Evolutionary conservation across 2,329 filamentous ascomycete species (phyloP).

Genomic region (Gliomastix tumulicola): DNA sequence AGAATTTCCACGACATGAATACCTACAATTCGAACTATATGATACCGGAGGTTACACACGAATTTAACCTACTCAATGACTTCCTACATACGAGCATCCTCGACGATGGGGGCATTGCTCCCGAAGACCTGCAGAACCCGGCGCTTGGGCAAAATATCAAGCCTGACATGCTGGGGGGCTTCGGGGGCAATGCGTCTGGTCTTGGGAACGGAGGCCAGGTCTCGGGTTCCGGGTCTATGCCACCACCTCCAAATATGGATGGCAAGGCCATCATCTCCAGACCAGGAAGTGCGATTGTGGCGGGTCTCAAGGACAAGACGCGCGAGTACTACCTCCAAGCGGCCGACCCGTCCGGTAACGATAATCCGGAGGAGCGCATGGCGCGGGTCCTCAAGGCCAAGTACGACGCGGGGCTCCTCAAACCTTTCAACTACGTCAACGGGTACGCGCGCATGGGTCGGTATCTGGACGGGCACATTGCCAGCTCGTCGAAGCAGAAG

Average conservation of each 20-base stretch:
- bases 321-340: constrained; percentile 96
- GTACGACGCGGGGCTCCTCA: constrained; percentile 88
- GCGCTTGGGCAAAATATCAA: constrained; percentile 32
- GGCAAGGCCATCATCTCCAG: constrained; percentile 53
- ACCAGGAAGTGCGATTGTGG: constrained; percentile 52
- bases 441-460: constrained; percentile 84
- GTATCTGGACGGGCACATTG: constrained; percentile 88
- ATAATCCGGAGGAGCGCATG: constrained; percentile 90
- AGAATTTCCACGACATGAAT: constrained; percentile 91
- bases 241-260: constrained; percentile 35
- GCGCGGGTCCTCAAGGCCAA: constrained; percentile 90
- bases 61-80: constrained; percentile 95
- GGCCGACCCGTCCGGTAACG: constrained; percentile 80
- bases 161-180: constrained; percentile 41
- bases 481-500: constrained; percentile 76
- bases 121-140: constrained; percentile 52
- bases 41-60: constrained; percentile 93
- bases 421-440: constrained; percentile 97
- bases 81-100: constrained; percentile 89
- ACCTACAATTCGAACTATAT: constrained; percentile 90
- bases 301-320: constrained; percentile 63
- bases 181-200: constrained; percentile 22
- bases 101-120: constrained; percentile 69
- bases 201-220: constrained; percentile 9
- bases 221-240: constrained; percentile 30